phyloP scores from a whole-genome alignment of 2,329 filamentous ascomycete species.

The Annulohypoxylon truncatum region DNA sequence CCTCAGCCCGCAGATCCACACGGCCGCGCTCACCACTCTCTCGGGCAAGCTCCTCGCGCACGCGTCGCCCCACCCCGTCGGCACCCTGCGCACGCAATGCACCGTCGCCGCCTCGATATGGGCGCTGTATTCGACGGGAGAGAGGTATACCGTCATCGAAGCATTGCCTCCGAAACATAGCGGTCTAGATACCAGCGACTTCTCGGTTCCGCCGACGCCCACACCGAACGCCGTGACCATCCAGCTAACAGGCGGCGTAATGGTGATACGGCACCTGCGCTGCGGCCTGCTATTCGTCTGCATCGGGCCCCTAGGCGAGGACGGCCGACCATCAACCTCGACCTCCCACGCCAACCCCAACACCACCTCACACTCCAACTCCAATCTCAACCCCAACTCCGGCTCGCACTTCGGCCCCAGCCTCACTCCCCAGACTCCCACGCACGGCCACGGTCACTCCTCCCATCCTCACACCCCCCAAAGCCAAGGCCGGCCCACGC shows the following conservation, averaged over 20 bases:
- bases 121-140: constrained; percentile 64
- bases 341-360: background rate
- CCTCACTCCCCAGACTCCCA: background rate
- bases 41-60: constrained; percentile 73
- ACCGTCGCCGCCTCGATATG: constrained; percentile 73
- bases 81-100: constrained; percentile 70
- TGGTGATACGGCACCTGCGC: constrained; percentile 67
- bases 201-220: constrained; percentile 37
- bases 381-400: background rate
- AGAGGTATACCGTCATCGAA: constrained; percentile 56
- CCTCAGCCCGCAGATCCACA: constrained; percentile 67
- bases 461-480: constrained; percentile 31
- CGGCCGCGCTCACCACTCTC: constrained; percentile 68
- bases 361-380: background rate
- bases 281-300: constrained; percentile 73
- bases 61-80: constrained; percentile 66
- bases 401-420: background rate
- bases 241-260: constrained; percentile 68
- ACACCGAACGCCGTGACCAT: constrained; percentile 62
- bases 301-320: constrained; percentile 59
- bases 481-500: constrained; percentile 40
- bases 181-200: background rate
- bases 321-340: background rate
- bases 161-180: constrained; percentile 51
- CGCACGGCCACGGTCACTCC: background rate